Conservation (phyloP, 192 early-diverging fungal species). For the Backusella mclennaniae region DNA sequence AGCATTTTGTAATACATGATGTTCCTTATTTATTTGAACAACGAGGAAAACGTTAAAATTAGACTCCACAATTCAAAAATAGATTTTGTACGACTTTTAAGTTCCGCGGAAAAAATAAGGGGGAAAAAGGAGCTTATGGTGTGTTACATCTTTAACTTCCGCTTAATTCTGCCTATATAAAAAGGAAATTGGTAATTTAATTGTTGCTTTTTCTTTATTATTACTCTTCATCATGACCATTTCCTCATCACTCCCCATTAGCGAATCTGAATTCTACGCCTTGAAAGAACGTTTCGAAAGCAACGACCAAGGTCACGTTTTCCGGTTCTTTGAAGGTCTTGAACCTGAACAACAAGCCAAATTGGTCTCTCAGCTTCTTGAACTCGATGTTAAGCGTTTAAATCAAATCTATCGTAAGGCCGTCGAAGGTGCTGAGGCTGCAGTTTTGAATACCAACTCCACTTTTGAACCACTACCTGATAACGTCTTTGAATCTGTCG, state of each 20-base stretch:
- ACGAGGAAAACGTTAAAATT: conserved; percentile 2
- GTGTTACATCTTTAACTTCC: neutral
- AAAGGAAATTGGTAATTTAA: neutral
- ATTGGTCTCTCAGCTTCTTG: conserved; percentile 65
- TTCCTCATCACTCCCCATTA: conserved; percentile 17
- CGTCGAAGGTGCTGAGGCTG: conserved; percentile 48
- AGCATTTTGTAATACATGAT: neutral
- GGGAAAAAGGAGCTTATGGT: neutral
- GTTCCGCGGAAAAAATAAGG: conserved; percentile 7
- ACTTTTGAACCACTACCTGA: conserved; percentile 75
- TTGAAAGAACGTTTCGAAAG: conserved; percentile 63
- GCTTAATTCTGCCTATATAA: conserved; percentile 2
- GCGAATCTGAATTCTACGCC: conserved; percentile 33
- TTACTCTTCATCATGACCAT: conserved; percentile 23
- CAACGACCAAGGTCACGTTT: conserved; percentile 87
- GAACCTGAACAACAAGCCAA: conserved; percentile 48
- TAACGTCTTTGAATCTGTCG: conserved; percentile 62
- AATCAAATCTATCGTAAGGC: conserved; percentile 85
- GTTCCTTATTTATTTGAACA: conserved; percentile 1
- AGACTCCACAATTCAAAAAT: conserved; percentile 6
- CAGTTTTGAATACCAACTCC: conserved; percentile 31
- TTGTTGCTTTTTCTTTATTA: conserved; percentile 9
- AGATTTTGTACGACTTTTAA: conserved; percentile 7
- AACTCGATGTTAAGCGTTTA: conserved; percentile 76
- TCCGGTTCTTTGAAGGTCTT: conserved; percentile 78